phyloP scores from a whole-genome alignment of 495 filamentous ascomycete genomes.

The Talaromyces liani region DNA sequence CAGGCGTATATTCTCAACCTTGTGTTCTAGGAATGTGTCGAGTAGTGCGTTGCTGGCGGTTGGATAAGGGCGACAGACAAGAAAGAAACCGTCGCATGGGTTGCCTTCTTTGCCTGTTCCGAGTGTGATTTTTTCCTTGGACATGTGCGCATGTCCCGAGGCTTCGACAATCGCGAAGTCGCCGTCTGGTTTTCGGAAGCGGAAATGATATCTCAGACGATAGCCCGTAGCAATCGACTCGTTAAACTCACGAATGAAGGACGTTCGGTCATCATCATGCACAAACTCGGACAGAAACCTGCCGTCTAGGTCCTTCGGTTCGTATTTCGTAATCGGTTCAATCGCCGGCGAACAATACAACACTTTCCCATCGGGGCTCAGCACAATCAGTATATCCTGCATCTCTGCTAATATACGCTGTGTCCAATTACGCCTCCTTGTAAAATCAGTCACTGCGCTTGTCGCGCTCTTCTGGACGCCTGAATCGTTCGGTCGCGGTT shows the following conservation, averaged over 20 bases:
- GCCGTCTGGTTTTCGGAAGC: constrained; percentile 70
- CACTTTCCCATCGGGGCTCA: constrained; percentile 76
- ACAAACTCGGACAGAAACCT: constrained; percentile 71
- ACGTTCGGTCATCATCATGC: constrained; percentile 78
- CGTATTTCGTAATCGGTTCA: constrained; percentile 70
- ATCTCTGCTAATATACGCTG: constrained; percentile 84
- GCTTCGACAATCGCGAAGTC: constrained; percentile 77
- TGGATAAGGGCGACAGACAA: constrained; percentile 88
- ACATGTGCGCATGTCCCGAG: constrained; percentile 85
- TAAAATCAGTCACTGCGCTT: constrained; percentile 54
- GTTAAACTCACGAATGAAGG: constrained; percentile 85
- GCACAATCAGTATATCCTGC: constrained; percentile 79
- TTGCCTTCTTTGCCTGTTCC: constrained; percentile 31
- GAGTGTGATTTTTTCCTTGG: constrained; percentile 51
- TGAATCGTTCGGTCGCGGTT: not conserved
- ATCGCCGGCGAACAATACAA: constrained; percentile 78
- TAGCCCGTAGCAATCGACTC: constrained; percentile 81
- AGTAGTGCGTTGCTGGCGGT: constrained; percentile 76
- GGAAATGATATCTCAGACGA: constrained; percentile 79
- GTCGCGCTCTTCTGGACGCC: constrained; percentile 6
- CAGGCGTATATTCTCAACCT: constrained; percentile 91
- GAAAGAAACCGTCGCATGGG: constrained; percentile 66
- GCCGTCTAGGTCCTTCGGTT: constrained; percentile 60
- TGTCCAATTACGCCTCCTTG: constrained; percentile 82
- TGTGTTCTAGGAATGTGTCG: constrained; percentile 94